Conservation (phyloP, 2,329 filamentous ascomycete genomes). For the Aureobasidium sp. region DNA sequence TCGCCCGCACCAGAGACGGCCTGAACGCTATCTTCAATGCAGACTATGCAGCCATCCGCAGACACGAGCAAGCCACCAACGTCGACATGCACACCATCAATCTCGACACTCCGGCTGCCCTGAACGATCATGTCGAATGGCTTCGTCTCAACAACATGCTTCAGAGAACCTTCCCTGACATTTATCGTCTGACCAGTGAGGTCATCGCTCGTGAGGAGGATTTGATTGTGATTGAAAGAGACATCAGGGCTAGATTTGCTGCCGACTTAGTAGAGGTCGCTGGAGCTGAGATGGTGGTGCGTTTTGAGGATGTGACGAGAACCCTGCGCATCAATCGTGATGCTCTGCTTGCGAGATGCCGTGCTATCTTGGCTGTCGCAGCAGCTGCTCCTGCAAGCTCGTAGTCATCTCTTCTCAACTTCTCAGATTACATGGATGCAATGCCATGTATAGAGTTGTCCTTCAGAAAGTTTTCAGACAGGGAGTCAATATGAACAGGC, state of each 20-base stretch:
- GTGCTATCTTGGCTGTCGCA: background rate
- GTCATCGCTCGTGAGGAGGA: background rate
- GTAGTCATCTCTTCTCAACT: too few species aligned
- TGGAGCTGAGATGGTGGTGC: background rate
- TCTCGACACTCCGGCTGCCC: background rate
- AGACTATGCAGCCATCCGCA: background rate
- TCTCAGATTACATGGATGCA: too few species aligned
- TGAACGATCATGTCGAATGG: background rate
- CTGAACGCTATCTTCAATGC: background rate
- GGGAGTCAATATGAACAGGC: too few species aligned
- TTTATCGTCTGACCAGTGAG: background rate
- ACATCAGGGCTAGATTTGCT: background rate
- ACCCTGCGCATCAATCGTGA: background rate
- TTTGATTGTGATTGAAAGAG: background rate
- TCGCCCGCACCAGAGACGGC: background rate
- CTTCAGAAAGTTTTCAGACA: too few species aligned
- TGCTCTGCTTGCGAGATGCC: background rate
- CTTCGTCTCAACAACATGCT: background rate
- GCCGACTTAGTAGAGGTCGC: background rate
- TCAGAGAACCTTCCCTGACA: background rate
- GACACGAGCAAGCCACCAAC: background rate
- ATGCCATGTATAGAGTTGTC: too few species aligned
- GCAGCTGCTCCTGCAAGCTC: too few species aligned
- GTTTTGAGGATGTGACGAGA: background rate
- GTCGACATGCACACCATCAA: background rate